A percentile compares a stretch with the other conserved stretches of the same genome.
These are phyloP conservation scores for Yarrowia hollandica DNA, from an alignment of 805 yeast species.

Conservation along the genomic window DNA sequence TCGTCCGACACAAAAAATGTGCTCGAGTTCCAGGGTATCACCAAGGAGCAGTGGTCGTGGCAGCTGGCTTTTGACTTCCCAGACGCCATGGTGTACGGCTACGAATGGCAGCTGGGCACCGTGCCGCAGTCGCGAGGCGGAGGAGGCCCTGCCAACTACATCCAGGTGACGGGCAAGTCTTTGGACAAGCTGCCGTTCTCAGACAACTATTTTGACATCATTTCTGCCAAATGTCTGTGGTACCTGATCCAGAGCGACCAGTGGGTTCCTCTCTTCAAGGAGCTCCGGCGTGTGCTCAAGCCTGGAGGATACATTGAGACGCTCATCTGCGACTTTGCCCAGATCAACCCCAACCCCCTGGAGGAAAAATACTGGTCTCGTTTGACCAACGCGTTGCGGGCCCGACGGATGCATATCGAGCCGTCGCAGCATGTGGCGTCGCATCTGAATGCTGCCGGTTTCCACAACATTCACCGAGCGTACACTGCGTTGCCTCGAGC, in stretches of 20 bases:
- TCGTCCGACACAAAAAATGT: conserved; percentile 28
- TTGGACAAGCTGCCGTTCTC: conserved; percentile 38
- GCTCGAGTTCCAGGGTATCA: conserved; percentile 37
- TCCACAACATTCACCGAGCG: conserved; percentile 36
- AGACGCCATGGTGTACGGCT: conserved; percentile 38
- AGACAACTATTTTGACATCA: conserved; percentile 39
- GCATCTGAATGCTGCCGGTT: conserved; percentile 35
- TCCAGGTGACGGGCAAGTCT: conserved; percentile 37
- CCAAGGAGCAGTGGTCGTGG: conserved; percentile 41
- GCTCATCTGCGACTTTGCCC: conserved; percentile 35
- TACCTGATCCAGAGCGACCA: conserved; percentile 36
- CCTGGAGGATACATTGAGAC: conserved; percentile 41
- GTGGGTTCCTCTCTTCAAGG: conserved; percentile 37
- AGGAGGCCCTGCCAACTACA: conserved; percentile 39
- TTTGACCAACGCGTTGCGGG: conserved; percentile 30
- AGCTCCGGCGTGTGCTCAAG: conserved; percentile 38
- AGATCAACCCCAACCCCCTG: conserved; percentile 13
- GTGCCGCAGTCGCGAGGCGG: conserved; percentile 28
- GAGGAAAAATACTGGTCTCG: conserved; percentile 21
- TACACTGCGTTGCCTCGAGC: conserved; percentile 38
- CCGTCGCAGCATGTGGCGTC: conserved; percentile 30
- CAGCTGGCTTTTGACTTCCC: conserved; percentile 41
- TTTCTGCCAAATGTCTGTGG: conserved; percentile 41
- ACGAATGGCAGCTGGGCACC: conserved; percentile 34
- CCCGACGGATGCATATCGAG: conserved; percentile 26